Percentiles rank a stretch among this genome's conserved stretches.
Evolutionary conservation across 345 rosid species (phyloP).

Genomic region (Rhodamnia rubescens): DNA sequence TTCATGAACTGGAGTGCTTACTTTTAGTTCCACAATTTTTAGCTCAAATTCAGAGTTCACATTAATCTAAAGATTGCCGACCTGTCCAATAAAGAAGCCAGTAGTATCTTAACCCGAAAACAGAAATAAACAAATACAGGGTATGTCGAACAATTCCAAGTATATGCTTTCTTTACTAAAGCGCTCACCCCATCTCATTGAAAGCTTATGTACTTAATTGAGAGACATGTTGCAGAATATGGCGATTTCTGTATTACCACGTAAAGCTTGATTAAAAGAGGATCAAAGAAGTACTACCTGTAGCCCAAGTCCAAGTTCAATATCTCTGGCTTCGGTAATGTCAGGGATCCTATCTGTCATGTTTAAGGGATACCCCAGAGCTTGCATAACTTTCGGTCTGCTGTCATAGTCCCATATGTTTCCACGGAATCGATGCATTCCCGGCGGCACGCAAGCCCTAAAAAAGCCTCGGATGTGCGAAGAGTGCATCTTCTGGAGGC

Average conservation of each 20-base stretch:
- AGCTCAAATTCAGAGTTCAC: background rate
- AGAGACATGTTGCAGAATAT: background rate
- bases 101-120: background rate
- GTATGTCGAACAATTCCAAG: background rate
- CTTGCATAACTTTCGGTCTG: slow-evolving; percentile 67
- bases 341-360: slow-evolving; percentile 68
- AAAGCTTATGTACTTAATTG: background rate
- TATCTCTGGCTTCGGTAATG: slow-evolving; percentile 87
- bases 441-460: slow-evolving; percentile 96
- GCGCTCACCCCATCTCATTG: background rate
- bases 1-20: background rate
- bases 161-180: background rate
- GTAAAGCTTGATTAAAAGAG: background rate
- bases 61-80: background rate
- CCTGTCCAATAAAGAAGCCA: background rate
- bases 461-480: slow-evolving; percentile 92
- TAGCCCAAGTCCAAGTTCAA: slow-evolving; percentile 89
- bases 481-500: slow-evolving; percentile 96
- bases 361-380: slow-evolving; percentile 64
- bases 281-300: slow-evolving; percentile 38
- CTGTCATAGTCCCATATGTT: slow-evolving; percentile 92
- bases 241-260: background rate
- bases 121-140: background rate
- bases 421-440: slow-evolving; percentile 95
- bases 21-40: background rate